Base-by-base conservation (phyloP, 2,329 filamentous ascomycete genomes). In the Calonectria ilicicola region DNA sequence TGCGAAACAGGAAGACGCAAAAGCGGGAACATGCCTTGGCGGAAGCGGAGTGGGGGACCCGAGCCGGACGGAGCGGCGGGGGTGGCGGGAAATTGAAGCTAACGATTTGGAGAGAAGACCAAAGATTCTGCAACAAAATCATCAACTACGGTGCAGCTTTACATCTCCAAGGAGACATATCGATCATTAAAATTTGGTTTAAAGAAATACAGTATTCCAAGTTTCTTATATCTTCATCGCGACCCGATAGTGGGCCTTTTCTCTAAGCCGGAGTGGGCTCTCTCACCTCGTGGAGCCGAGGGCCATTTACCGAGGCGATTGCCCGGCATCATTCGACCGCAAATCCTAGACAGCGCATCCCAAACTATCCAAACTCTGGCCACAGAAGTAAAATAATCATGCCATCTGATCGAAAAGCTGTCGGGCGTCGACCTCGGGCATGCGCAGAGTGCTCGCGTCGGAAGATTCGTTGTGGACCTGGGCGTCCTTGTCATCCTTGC, bases 11-110 rank as follows among this genome's bases (percentile, higher is more conserved):
- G 32, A 40, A 35, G 7, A 3, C 2, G 9, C 29, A 32, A 32
- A 32, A 32, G 29, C 29, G 29, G 29, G 32, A 35, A 35, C 32
- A 12, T 35, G 32, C 32, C 3, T 10, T 12, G 32, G 32, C 32
- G 32, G 32, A 35, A 35, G 32, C 10, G 10, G 32, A 35, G 53
- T 58, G 53, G 53, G 53, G 53, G 53, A 58, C n/a, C 53, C 53
- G 53, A 58, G 19, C 53, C 53, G 53, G 53, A 21, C 53, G 53
- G 53, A 58, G 53, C 53, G 51, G 51, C 51, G 53, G 53, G 53
- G 53, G 53, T 58, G 53, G 53, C 42, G 42, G 8, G 42, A 5
- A n/a, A 46, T 21, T n/a, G 42, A 46, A 42, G 40, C 40, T n/a
- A n/a, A 5, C 40, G 40, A 46, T 46, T 6, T n/a, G 19, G 3